Base-by-base conservation (phyloP, 2,329 filamentous ascomycete genomes). In the Paraphaeosphaeria sporulosa region DNA sequence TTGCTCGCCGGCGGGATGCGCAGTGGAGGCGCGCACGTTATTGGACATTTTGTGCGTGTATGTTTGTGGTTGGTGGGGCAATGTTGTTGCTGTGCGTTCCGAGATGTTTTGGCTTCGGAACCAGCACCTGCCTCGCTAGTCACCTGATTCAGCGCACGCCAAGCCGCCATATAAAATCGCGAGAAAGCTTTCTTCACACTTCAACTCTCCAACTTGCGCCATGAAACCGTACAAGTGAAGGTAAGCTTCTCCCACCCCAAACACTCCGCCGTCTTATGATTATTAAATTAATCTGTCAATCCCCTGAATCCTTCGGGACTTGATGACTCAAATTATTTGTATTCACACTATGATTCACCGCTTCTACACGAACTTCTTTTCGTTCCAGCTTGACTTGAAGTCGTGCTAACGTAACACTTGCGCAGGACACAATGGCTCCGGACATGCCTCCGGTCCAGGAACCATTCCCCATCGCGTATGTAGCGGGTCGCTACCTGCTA, bases 281-380 rank as follows among this genome's bases (percentile, higher is more conserved):
- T 80, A 91, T 90, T 89, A 91, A 81, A 81, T 82, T 87, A 74
- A 91, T 92, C 90, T 92, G 90, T 92, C 90, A 92, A 92, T 92
- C 90, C 88, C 84, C 90, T 90, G 89, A 92, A 82, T 79, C 81
- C 81, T 70, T 81, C 67, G 76, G 81, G 79, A 79, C 76, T 81
- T 83, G 83, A 86, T 78, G 81, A 85, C 79, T 69, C 62, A 68
- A 79, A 64, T 67, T 66, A 52, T 74, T 75, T 73, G 72, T 75
- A 72, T 79, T 78, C 68, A 77, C 77, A 75, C 71, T 74, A 75
- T 78, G 76, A 77, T 70, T 60, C 60, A 64, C 48, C 55, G 13
- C 58, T 48, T 50, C 50, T 19, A 40, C 61, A 57, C 40, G 15
- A 43, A 51, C 52, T 60, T 66, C 25, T 27, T 57, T 58, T 54